Evolutionary conservation across 2,329 filamentous ascomycete genomes (phyloP), one percentile per base, ranked within the genome.

Genomic region (Dactylonectria macrodidyma): DNA sequence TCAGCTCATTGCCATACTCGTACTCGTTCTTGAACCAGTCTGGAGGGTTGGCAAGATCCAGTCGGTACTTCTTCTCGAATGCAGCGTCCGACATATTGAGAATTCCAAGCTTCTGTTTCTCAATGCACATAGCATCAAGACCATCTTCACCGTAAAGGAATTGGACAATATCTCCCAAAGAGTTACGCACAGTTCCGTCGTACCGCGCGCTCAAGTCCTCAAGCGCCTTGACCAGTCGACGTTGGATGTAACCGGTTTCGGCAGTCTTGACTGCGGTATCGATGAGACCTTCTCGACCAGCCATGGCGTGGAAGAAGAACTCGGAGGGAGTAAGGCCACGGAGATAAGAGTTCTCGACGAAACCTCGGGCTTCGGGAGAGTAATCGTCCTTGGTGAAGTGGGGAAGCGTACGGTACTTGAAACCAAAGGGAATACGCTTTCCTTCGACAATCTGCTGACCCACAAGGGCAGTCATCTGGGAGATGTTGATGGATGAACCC

Each of bases 251-350:
- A 84, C 96, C 96, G 65, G 97, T 99, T 83, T 99, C 97, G 22
- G 96, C 96, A 72, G 96, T 99, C 89, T 99, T 99, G 84, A 99
- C 97, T 73, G 96, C 96, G 59, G 96, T 99, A 88, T 99, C 96
- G 76, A 99, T 99, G 62, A 99, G 88, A 97, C 96, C 96, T 84
- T 99, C 96, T 86, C 96, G 91, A 94, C 96, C 96, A 87, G 96
- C 96, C 96, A 99, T 99, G 79, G 96, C 96, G 89, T 99, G 96
- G 88, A 99, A 99, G 86, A 98, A 99, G 84, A 99, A 99, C 76
- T 99, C 96, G 1, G 93, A 92, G 0, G 96, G 96, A 0, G 97
- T 99, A 66, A 99, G 85, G 63, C 96, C 96, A 86, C 96, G 93
- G 12, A 99, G 89, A 77, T 99, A 99, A 0, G 96, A 99, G 84